Evolutionary conservation across 805 yeast species (phyloP).

Genomic region (Schwanniomyces yamadae): DNA sequence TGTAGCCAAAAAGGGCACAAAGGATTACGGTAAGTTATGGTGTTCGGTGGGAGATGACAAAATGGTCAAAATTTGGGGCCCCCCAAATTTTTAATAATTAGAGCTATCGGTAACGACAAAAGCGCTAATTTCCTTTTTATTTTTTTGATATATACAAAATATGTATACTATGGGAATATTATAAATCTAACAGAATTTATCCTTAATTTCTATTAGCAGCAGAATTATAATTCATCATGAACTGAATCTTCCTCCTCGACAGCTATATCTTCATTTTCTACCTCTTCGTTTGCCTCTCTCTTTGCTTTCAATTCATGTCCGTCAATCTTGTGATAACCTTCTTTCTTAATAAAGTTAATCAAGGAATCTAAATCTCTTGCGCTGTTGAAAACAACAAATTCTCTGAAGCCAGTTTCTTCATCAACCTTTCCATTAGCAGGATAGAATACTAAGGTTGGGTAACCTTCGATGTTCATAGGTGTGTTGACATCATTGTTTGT

Average conservation of each 20-base stretch:
- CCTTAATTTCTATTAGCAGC: too few relatives aligned
- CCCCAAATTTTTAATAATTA: too few relatives aligned
- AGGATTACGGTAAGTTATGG: slow-evolving; percentile 53
- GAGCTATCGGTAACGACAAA: too few relatives aligned
- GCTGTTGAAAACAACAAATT: slow-evolving; percentile 63
- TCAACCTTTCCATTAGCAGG: slow-evolving; percentile 65
- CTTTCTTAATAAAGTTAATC: slow-evolving; percentile 65
- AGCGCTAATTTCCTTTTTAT: too few relatives aligned
- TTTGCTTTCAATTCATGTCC: slow-evolving; percentile 32
- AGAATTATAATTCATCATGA: slow-evolving; percentile 40
- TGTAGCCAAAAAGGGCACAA: slow-evolving; percentile 14
- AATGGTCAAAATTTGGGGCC: slow-evolving; percentile 65
- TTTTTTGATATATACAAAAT: too few relatives aligned
- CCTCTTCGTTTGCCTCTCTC: slow-evolving; percentile 29
- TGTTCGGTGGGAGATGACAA: slow-evolving; percentile 87
- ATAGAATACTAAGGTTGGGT: slow-evolving; percentile 88
- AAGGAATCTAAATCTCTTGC: slow-evolving; percentile 73
- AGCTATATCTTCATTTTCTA: slow-evolving; percentile 15
- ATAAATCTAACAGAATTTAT: too few relatives aligned
- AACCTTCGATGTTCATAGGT: slow-evolving; percentile 66
- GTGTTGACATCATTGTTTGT: slow-evolving; percentile 85
- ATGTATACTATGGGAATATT: too few relatives aligned
- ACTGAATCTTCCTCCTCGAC: slow-evolving; percentile 19
- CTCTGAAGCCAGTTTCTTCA: slow-evolving; percentile 42
- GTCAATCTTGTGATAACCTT: slow-evolving; percentile 64